Evolutionary conservation across 768 basidiomycete species (phyloP).

Genomic region (Polyporus arcularius): DNA sequence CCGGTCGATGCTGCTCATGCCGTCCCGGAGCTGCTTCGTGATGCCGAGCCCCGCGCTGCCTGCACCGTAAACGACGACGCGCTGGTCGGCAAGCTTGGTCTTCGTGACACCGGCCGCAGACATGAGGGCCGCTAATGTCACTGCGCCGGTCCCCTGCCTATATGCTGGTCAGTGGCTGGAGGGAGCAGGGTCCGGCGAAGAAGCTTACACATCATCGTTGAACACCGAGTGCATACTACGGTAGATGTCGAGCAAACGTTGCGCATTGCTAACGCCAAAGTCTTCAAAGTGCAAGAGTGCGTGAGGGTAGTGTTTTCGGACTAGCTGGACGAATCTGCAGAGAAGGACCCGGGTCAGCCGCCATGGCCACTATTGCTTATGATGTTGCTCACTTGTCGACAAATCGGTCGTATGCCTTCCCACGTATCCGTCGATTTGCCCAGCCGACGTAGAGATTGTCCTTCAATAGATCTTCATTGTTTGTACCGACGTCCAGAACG

Average conservation of each 20-base stretch:
- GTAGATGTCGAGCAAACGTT: constrained; percentile 64
- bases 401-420: constrained; percentile 75
- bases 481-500: constrained; percentile 75
- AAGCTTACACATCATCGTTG: constrained; percentile 82
- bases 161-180: neutral
- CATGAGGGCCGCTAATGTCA: constrained; percentile 69
- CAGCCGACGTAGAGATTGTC: constrained; percentile 77
- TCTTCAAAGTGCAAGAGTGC: constrained; percentile 83
- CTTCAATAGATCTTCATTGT: constrained; percentile 62
- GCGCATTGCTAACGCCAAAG: constrained; percentile 79
- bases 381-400: constrained; percentile 60
- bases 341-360: neutral
- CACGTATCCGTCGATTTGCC: constrained; percentile 66
- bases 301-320: constrained; percentile 68
- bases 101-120: constrained; percentile 69
- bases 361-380: neutral
- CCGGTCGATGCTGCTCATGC: constrained; percentile 57
- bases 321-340: constrained; percentile 72
- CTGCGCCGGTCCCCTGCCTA: constrained; percentile 78
- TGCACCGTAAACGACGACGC: constrained; percentile 77
- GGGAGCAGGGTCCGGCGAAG: neutral
- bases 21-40: constrained; percentile 72
- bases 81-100: constrained; percentile 66
- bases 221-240: constrained; percentile 66
- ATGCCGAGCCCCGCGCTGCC: constrained; percentile 86